Evolutionary conservation across 2,329 filamentous ascomycete species (phyloP).

Genomic region (Sclerotiophoma versabilis): DNA sequence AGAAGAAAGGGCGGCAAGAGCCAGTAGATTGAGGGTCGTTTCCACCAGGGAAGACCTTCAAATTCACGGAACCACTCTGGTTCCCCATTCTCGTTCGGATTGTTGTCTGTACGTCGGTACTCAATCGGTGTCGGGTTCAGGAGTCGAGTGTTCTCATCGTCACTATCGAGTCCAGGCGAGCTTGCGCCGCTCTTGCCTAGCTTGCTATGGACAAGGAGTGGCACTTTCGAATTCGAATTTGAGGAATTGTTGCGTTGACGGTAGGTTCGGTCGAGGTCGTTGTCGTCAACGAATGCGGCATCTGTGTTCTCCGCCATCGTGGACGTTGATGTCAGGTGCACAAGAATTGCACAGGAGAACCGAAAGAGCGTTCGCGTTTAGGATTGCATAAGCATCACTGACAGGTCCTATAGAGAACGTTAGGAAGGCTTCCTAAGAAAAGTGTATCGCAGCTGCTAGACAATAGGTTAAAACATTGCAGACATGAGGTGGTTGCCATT

Average conservation of each 20-base stretch:
- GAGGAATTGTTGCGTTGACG: constrained; percentile 21
- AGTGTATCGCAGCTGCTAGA: not conserved
- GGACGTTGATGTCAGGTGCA: not conserved
- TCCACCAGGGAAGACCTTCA: constrained; percentile 57
- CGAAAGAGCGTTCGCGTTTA: constrained; percentile 13
- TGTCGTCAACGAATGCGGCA: constrained; percentile 38
- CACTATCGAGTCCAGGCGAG: constrained; percentile 21
- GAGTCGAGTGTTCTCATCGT: constrained; percentile 40
- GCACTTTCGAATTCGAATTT: constrained; percentile 20
- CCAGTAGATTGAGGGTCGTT: constrained; percentile 72
- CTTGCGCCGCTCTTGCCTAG: constrained; percentile 24
- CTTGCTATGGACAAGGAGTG: constrained; percentile 14
- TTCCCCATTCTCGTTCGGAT: constrained; percentile 14
- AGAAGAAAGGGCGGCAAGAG: constrained; percentile 80
- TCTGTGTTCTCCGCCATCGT: constrained; percentile 37
- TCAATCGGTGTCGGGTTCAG: constrained; percentile 25
- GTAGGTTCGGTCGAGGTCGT: constrained; percentile 38
- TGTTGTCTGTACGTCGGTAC: constrained; percentile 20
- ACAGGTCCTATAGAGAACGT: not conserved
- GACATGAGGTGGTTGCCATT: constrained; percentile 1
- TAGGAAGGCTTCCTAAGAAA: not conserved
- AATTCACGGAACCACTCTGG: constrained; percentile 47
- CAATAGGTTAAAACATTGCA: not conserved
- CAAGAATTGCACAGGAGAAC: not conserved
- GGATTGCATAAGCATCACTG: constrained; percentile 26